Percentiles rank a stretch among this genome's conserved stretches.
These are phyloP conservation scores for Clonostachys solani DNA, from an alignment of 2,329 filamentous ascomycete genomes.

Conservation along the genomic window DNA sequence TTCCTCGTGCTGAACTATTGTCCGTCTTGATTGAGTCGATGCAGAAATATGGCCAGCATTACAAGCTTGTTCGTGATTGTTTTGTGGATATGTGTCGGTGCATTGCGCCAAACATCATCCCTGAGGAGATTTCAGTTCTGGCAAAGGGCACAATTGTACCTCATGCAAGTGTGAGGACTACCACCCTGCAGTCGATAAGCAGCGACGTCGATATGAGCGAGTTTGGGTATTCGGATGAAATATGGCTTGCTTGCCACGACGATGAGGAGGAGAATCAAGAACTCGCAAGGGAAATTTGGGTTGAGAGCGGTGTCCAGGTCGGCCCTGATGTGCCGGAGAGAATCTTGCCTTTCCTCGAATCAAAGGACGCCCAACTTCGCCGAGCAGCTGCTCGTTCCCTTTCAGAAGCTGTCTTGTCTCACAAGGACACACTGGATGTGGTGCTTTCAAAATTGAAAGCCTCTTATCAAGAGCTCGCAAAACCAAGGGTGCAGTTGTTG, in stretches of 20 bases:
- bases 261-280: slow-evolving; percentile 84
- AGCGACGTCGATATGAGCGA: slow-evolving; percentile 90
- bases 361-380: slow-evolving; percentile 75
- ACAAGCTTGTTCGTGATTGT: slow-evolving; percentile 92
- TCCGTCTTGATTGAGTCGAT: slow-evolving; percentile 72
- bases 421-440: slow-evolving; percentile 54
- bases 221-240: slow-evolving; percentile 78
- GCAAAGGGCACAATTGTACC: slow-evolving; percentile 75
- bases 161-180: slow-evolving; percentile 74
- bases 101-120: slow-evolving; percentile 74
- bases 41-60: slow-evolving; percentile 87
- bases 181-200: slow-evolving; percentile 84
- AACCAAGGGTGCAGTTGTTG: slow-evolving; percentile 76
- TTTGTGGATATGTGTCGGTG: slow-evolving; percentile 81
- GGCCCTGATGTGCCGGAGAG: slow-evolving; percentile 59
- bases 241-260: slow-evolving; percentile 92
- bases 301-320: slow-evolving; percentile 79
- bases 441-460: slow-evolving; percentile 63
- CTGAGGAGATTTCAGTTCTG: slow-evolving; percentile 70
- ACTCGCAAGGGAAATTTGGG: slow-evolving; percentile 86
- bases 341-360: slow-evolving; percentile 76
- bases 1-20: slow-evolving; percentile 74
- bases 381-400: slow-evolving; percentile 79
- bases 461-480: slow-evolving; percentile 74
- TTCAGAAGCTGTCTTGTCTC: slow-evolving; percentile 64